Evolutionary conservation across 148 eudicot species (phyloP), one percentile per base, ranked within the genome.

Genomic region (Rhododendron ovatum): DNA sequence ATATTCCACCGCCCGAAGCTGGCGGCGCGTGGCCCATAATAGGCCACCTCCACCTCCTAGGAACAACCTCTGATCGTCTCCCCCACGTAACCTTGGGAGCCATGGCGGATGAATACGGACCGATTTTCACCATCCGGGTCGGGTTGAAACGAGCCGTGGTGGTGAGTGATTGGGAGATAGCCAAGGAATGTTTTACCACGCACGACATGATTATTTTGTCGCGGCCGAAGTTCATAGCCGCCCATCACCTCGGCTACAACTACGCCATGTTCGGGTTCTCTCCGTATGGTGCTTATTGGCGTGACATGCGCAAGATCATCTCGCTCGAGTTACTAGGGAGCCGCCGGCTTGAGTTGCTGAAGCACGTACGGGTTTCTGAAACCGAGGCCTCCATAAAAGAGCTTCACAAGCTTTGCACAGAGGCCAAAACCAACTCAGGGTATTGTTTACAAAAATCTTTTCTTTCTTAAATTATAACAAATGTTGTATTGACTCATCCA

Each of bases 51-150:
- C 88, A 78, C 53, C 43, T 81, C 33, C 20, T 86, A 35, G 65
- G 65, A 5, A 26, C 53, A 50, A 67, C 84, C 17, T 17, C 80
- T 37, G 45, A 41, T 41, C 75, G 67, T 28, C 88, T 79, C 22
- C 81, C 63, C 39, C 86, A 87, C 20, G 24, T 48, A 47, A 79
- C 86, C 79, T 37, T 87, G 2, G 84, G 57, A 6, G 59, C 76
- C 71, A 84, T 87, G 89, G 86, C 84, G 4, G 89, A 87, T 12
- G 57, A 65, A 12, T 80, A 80, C 47, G 89, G 89, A 7, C 84
- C 89, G 15, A 80, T 84, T 33, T 87, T 87, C 84, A 55, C 74
- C 18, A 26, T 87, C 43, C 22, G 74, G 30, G 33, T 84, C 3
- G 86, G 89, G 11, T 1, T 51, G 2, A 71, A 67, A 1, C 80